Percentiles rank a stretch among this genome's conserved stretches.
Evolutionary conservation across 179 eudicot genomes (phyloP).

Genomic region (Silene vulgaris): DNA sequence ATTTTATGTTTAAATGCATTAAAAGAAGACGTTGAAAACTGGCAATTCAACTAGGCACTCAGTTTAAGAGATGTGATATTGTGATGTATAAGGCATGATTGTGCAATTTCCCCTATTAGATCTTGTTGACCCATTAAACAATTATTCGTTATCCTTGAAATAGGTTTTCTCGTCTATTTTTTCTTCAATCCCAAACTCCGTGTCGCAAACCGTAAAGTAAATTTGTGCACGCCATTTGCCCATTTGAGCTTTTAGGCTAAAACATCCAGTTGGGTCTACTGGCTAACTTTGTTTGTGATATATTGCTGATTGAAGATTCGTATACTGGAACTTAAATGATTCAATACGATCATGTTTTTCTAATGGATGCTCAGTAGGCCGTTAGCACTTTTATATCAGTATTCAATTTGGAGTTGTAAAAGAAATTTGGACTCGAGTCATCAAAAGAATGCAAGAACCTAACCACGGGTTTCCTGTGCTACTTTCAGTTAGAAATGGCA

Average conservation of each 20-base stretch:
- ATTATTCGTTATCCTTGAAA: background rate
- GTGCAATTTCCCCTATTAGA: background rate
- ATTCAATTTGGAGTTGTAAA: background rate
- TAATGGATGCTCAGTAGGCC: background rate
- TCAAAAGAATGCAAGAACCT: no score
- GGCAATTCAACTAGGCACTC: background rate
- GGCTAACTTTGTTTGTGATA: no score
- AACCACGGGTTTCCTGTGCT: no score
- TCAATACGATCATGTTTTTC: background rate
- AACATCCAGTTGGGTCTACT: no score
- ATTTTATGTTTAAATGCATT: background rate
- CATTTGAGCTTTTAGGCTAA: no score
- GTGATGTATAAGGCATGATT: constrained; percentile 6
- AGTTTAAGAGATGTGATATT: background rate
- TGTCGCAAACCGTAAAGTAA: no score
- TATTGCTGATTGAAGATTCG: no score
- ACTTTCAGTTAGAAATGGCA: no score
- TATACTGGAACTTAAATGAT: no score
- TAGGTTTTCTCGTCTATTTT: background rate
- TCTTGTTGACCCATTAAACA: background rate
- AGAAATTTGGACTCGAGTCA: no score
- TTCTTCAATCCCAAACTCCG: no score
- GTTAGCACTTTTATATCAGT: background rate
- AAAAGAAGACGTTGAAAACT: background rate
- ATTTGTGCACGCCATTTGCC: no score